These are phyloP conservation scores for Picochlorum sp. DNA, from an alignment of 139 green algal genomes.

Conservation along the genomic window DNA sequence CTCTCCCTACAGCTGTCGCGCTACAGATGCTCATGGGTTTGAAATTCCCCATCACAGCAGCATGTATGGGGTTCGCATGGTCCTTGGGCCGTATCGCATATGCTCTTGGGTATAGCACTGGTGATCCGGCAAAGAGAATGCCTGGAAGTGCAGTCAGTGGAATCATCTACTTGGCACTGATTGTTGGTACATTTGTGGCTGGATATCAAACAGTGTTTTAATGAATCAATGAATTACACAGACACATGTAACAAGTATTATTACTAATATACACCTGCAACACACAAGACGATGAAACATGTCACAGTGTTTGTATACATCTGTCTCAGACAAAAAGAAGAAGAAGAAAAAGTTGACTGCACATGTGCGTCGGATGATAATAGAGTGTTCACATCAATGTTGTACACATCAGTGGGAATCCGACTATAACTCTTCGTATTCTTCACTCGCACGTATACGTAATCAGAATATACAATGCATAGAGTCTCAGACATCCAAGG, in stretches of 20 bases:
- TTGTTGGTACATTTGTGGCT: constrained; percentile 5
- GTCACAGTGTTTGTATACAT: too few species aligned
- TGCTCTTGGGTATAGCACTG: constrained; percentile 21
- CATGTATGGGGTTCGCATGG: constrained; percentile 14
- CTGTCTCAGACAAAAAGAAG: too few species aligned
- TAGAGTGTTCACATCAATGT: constrained; percentile 5
- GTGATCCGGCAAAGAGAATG: constrained; percentile 10
- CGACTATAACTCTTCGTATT: constrained; percentile 3
- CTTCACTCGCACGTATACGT: constrained; percentile 1
- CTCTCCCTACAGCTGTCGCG: constrained; percentile 1
- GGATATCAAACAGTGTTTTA: neutral
- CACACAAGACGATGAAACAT: too few species aligned
- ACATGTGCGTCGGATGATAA: too few species aligned
- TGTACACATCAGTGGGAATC: constrained; percentile 16
- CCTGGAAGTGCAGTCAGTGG: neutral
- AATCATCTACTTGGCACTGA: constrained; percentile 16
- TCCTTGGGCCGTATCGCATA: neutral
- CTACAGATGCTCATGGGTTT: constrained; percentile 17
- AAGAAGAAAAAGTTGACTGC: too few species aligned
- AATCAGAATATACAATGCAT: neutral
- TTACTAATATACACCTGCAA: too few species aligned
- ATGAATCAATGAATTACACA: neutral
- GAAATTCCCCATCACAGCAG: constrained; percentile 16
- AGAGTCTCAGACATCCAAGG: constrained; percentile 64
- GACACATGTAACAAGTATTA: too few species aligned